phyloP scores from a whole-genome alignment of 192 early-diverging fungal genomes.

The Funneliformis mosseae region DNA sequence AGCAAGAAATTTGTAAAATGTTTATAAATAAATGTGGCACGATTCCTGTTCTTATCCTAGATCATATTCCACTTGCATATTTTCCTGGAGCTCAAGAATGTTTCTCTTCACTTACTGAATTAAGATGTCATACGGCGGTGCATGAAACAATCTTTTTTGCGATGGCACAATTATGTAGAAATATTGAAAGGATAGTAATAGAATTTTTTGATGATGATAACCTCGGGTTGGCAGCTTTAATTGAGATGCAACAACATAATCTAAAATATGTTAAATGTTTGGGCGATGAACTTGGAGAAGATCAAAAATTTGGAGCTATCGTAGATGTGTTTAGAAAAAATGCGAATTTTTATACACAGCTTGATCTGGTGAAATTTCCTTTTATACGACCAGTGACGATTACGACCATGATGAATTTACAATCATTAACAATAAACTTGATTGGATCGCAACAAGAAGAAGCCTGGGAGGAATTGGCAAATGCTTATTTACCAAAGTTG shows the following conservation, averaged over 20 bases:
- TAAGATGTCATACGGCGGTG: not conserved
- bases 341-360: not conserved
- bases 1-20: not conserved
- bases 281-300: not conserved
- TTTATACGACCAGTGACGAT: not conserved
- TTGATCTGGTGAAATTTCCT: not conserved
- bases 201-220: constrained; percentile 2
- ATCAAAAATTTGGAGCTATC: not conserved
- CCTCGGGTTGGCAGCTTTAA: not conserved
- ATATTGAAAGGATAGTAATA: not conserved
- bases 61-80: not conserved
- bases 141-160: not conserved
- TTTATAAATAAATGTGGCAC: not conserved
- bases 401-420: not conserved
- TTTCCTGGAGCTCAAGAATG: not conserved
- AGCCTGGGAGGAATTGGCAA: not conserved
- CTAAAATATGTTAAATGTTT: not conserved
- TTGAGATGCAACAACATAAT: not conserved
- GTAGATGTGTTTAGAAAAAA: not conserved
- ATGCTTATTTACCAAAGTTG: not conserved
- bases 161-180: not conserved
- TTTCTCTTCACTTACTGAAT: not conserved
- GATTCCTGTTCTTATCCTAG: not conserved
- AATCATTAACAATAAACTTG: not conserved
- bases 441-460: not conserved